Percentiles rank a stretch among this genome's conserved stretches.
Conservation (phyloP, 164 flowering plant species). For the Magnolia officinalis region DNA sequence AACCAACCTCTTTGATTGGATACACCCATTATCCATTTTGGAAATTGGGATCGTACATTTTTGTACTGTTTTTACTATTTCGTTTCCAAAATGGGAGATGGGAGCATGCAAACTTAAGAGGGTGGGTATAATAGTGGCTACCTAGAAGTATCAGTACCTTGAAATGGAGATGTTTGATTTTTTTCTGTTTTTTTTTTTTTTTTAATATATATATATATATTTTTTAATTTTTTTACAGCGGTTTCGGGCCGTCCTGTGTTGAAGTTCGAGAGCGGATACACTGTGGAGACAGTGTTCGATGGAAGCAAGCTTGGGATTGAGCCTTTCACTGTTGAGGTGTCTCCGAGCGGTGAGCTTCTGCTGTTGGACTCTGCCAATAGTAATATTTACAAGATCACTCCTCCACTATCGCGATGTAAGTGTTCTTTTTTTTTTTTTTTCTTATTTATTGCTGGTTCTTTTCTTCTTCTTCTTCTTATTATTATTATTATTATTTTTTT, state of each 20-base stretch:
- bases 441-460: background rate
- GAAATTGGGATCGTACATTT: background rate
- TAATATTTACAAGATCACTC: constrained; percentile 74
- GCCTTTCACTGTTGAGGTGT: constrained; percentile 72
- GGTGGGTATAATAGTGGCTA: too few species aligned
- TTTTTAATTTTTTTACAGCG: constrained; percentile 41
- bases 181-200: background rate
- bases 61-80: background rate
- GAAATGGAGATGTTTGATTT: background rate
- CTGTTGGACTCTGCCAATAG: constrained; percentile 85
- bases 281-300: constrained; percentile 93
- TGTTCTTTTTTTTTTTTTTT: too few species aligned
- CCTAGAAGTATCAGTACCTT: too few species aligned
- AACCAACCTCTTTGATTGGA: background rate
- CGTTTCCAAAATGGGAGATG: background rate
- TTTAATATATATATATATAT: too few species aligned
- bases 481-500: background rate
- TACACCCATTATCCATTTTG: background rate
- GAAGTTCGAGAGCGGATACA: constrained; percentile 90
- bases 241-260: constrained; percentile 72
- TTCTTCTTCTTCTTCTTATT: background rate
- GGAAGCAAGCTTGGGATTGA: constrained; percentile 97
- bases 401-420: constrained; percentile 48
- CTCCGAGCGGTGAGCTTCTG: constrained; percentile 79
- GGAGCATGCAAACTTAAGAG: background rate